Evolutionary conservation across 1,139 yeast species (phyloP), one percentile per base, ranked within the genome.

Genomic region (Diutina catenulata): DNA sequence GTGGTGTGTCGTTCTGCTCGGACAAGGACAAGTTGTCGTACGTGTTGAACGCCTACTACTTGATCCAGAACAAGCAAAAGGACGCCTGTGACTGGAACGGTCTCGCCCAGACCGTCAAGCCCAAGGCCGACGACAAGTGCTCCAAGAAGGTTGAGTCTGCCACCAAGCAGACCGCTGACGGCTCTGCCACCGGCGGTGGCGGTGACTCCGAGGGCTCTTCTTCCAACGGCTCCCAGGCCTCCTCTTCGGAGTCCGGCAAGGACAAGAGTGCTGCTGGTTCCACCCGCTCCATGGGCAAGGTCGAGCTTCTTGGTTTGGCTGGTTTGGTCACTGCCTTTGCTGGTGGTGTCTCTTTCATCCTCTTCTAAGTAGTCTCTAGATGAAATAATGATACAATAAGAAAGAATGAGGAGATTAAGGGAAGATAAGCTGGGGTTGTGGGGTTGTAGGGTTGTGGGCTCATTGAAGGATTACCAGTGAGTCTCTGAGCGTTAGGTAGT

Each of bases 81-180:
- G 54, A 64, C 37, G 82, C 82, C 38, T 81, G 93, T 69, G 71
- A 68, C 55, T 81, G 80, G 60, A 57, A 59, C 43, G 91, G 93
- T 44, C 68, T 78, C 42, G 86, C 83, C 38, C 50, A 60, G 39
- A 45, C 45, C 31, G 68, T 70, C 38, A 59, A 70, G 25, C 59
- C 80, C 16, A 42, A 51, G 8, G 42, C 48, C 6, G 25, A 28
- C 36, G 14, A 23, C 19, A 19, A 38, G 10, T 38, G 40, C 33
- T 35, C 43, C 21, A 27, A 26, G 25, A 39, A 40, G 39, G 28
- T 31, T 14, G 39, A 41, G 19, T 50, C 46, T 36, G 51, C 55
- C 39, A 40, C 41, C 18, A 43, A 41, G 37, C 50, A 43, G 37
- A 40, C 42, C 44, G 20, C 36, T 10, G 36, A 23, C 25, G 36